phyloP scores from a whole-genome alignment of 805 yeast species.

The Yarrowia hollandica region DNA sequence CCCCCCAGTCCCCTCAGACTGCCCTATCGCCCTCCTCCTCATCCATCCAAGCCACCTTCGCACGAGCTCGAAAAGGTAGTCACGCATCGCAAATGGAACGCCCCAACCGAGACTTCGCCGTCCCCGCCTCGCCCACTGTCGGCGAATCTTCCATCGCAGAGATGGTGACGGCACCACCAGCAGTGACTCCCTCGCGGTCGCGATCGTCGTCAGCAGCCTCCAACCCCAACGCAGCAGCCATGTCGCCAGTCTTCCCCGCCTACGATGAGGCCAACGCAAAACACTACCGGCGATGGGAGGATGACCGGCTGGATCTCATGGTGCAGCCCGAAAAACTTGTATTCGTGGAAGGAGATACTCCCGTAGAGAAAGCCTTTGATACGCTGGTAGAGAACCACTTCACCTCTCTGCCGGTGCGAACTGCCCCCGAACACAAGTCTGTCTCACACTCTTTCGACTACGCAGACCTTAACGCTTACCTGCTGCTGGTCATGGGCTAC shows the following conservation, averaged over 20 bases:
- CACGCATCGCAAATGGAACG: constrained; percentile 29
- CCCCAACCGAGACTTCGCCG: constrained; percentile 25
- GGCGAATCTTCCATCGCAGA: constrained; percentile 25
- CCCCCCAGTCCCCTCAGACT: constrained; percentile 5
- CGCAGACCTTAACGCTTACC: constrained; percentile 83
- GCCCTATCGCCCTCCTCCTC: constrained; percentile 25
- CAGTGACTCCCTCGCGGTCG: constrained; percentile 12
- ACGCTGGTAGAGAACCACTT: constrained; percentile 67
- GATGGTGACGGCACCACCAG: constrained; percentile 20
- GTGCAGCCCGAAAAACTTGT: constrained; percentile 78
- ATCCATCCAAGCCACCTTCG: constrained; percentile 28
- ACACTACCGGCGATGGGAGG: constrained; percentile 62
- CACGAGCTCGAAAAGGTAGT: constrained; percentile 20
- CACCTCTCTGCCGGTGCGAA: constrained; percentile 78
- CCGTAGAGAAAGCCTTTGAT: constrained; percentile 89
- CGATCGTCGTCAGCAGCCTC: constrained; percentile 19
- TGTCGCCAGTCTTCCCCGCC: constrained; percentile 20
- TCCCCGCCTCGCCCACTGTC: constrained; percentile 20
- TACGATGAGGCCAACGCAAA: constrained; percentile 15
- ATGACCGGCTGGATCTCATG: constrained; percentile 66
- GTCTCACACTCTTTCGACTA: constrained; percentile 69
- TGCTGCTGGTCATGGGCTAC: constrained; percentile 80
- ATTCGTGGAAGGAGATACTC: constrained; percentile 59
- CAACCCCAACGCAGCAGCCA: constrained; percentile 21
- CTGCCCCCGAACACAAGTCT: constrained; percentile 49